Base-by-base conservation (phyloP, 1,284 basidiomycete species). In the Gymnopus androsaceus region DNA sequence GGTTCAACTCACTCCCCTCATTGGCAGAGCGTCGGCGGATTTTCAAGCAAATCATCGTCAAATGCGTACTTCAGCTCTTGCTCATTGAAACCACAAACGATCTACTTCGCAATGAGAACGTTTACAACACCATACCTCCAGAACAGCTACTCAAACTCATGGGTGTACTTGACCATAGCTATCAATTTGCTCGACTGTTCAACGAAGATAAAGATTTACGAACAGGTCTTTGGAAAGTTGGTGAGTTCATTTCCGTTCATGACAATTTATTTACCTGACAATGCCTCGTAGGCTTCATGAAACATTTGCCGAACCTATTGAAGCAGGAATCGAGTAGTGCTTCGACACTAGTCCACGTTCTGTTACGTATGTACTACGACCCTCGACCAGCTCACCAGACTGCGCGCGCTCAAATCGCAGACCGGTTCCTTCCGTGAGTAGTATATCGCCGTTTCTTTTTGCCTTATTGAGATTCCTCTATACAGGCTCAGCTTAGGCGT, bases 11-110 rank as follows among this genome's bases (percentile, higher is more conserved):
- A 11, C 77, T 78, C 54, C 73, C 83, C 25, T 82, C 87, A 8
- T 72, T 85, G 33, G 75, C 74, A 56, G 92, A 94, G 64, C 87
- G 97, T 56, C 87, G 94, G 21, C 85, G 92, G 34, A 87, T 94
- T 52, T 99, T 99, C 84, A 94, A 95, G 70, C 96, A 99, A 73
- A 98, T 99, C 72, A 99, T 99, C 63, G 95, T 99, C 66, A 99
- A 99, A 88, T 99, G 97, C 71, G 97, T 99, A 27, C 82, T 99
- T 31, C 97, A 99, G 69, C 77, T 99, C 17, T 79, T 99, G 52
- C 83, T 99, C 42, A 99, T 99, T 66, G 97, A 99, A 75, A 99
- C 94, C 17, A 96, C 95, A 6, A 94, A 96, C 68, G 97, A 99
- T 66, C 80, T 99, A 14, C 81, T 99, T 34, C 91, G 94, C 58